These are phyloP conservation scores for Coniferiporia weirii DNA, from an alignment of 1,284 basidiomycete genomes.

Conservation along the genomic window DNA sequence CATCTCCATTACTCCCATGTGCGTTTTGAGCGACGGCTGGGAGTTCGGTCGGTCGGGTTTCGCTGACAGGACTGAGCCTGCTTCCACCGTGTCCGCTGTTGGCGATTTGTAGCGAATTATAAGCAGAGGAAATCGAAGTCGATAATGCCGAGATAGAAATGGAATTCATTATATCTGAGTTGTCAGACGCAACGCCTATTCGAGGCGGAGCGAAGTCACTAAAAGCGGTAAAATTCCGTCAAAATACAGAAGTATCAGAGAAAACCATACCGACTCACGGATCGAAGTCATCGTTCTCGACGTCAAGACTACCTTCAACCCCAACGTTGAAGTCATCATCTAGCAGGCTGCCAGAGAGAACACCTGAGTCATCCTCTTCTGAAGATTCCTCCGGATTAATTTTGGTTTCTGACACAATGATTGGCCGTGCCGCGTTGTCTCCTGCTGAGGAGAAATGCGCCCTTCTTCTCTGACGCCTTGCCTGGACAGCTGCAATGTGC, in stretches of 20 bases:
- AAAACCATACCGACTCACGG: conserved; percentile 46
- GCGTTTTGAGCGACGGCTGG: not conserved
- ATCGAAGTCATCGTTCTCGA: conserved; percentile 57
- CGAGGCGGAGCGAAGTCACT: conserved; percentile 49
- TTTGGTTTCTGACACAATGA: conserved; percentile 26
- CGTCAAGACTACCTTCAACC: conserved; percentile 49
- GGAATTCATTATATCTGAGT: conserved; percentile 44
- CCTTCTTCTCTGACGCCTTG: conserved; percentile 49
- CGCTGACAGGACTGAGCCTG: conserved; percentile 65
- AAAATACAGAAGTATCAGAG: not conserved
- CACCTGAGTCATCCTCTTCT: conserved; percentile 44
- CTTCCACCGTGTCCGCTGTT: conserved; percentile 39
- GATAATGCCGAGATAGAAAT: conserved; percentile 31
- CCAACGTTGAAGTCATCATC: conserved; percentile 56
- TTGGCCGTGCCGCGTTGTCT: conserved; percentile 11
- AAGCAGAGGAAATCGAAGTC: conserved; percentile 45
- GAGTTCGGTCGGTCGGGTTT: conserved; percentile 31
- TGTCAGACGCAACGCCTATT: conserved; percentile 46
- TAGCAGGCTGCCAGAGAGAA: conserved; percentile 21
- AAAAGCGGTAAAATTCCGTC: conserved; percentile 6
- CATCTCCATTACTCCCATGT: conserved; percentile 4
- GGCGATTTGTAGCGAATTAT: conserved; percentile 40
- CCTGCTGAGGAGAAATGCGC: conserved; percentile 43
- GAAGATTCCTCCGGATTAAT: conserved; percentile 43
- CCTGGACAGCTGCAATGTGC: conserved; percentile 48